Base-by-base conservation (phyloP, 1,284 basidiomycete genomes). In the Cutaneotrichosporon cutaneum region DNA sequence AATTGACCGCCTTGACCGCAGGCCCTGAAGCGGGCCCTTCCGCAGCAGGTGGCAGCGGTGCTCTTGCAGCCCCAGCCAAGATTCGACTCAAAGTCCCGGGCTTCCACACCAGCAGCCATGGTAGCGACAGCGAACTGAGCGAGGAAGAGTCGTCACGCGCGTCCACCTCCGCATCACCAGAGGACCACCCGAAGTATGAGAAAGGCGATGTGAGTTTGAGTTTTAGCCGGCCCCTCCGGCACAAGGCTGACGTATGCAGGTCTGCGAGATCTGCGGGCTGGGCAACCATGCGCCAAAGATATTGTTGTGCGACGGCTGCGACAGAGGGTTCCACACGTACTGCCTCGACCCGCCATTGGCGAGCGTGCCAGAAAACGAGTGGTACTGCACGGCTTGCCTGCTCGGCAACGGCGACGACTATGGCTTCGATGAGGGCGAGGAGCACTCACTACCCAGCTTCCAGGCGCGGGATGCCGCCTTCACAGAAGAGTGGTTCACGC, bases 381-480 rank as follows among this genome's bases (percentile, higher is more conserved):
- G 96, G 95, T 98, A 88, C 78, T 99, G 96, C 78, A 90, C 92
- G 70, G 87, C 88, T 1, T 99, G 96, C 74, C 83, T 99, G 18
- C 86, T 94, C 50, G 89, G 88, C 30, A 96, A 92, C 0, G 94
- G 95, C n/a, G 92, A 92, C 61, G 96, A 98, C 79, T 99, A 92
- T 74, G 96, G 96, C 47, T 99, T 99, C 73, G 95, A 98, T 71
- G 95, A 98, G 73, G 96, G 96, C 58, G 90, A 98, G 77, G 94
- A 97, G 68, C 95, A 99, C 78, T 88, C 87, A 65, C 83, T 99
- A 48, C 85, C 90, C 47, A 92, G 88, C 70, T 99, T 99, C 81
- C 93, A 95, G 73, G 89, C 89, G 42, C 86, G 95, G 24, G 95
- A 97, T 70, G 82, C 85, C 27, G 90, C 90, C 62, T 99, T 99